phyloP scores from a whole-genome alignment of 345 rosid genomes.

The Bruguiera sexangula region DNA sequence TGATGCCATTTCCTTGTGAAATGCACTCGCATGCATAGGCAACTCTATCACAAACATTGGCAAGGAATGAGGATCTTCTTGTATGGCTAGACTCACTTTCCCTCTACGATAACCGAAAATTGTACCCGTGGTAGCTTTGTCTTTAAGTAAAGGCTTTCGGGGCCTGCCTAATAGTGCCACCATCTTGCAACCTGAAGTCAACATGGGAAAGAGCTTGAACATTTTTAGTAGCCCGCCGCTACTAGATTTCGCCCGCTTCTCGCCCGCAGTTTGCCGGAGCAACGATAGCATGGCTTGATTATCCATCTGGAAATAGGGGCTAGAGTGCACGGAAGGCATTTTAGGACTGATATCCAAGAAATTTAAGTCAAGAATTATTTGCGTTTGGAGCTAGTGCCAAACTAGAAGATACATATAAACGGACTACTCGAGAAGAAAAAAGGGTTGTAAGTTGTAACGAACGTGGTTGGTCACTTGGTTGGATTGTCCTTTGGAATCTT shows the following conservation, averaged over 20 bases:
- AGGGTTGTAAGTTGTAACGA: slow-evolving; percentile 27
- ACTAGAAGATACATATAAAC: slow-evolving; percentile 21
- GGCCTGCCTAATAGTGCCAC: slow-evolving; percentile 73
- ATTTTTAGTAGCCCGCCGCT: slow-evolving; percentile 67
- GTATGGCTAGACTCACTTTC: slow-evolving; percentile 71
- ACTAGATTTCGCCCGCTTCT: slow-evolving; percentile 48
- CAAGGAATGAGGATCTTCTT: slow-evolving; percentile 85
- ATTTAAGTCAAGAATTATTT: background rate
- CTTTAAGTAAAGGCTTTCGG: slow-evolving; percentile 68
- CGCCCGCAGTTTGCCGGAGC: slow-evolving; percentile 47
- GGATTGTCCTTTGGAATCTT: slow-evolving; percentile 44
- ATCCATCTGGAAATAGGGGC: slow-evolving; percentile 70
- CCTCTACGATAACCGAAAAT: slow-evolving; percentile 89
- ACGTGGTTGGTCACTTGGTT: slow-evolving; percentile 41
- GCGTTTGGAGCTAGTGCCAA: slow-evolving; percentile 13
- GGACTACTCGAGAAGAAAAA: background rate
- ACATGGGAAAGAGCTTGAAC: slow-evolving; percentile 91
- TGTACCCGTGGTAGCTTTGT: slow-evolving; percentile 75
- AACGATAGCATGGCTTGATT: slow-evolving; percentile 66
- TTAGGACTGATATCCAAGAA: slow-evolving; percentile 8
- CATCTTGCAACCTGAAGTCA: slow-evolving; percentile 97
- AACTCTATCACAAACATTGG: slow-evolving; percentile 85
- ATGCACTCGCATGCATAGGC: slow-evolving; percentile 60
- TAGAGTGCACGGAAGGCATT: slow-evolving; percentile 78
- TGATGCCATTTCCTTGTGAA: slow-evolving; percentile 93